Evolutionary conservation across 192 early-diverging fungal genomes (phyloP).

Genomic region (Umbelopsis isabellina): DNA sequence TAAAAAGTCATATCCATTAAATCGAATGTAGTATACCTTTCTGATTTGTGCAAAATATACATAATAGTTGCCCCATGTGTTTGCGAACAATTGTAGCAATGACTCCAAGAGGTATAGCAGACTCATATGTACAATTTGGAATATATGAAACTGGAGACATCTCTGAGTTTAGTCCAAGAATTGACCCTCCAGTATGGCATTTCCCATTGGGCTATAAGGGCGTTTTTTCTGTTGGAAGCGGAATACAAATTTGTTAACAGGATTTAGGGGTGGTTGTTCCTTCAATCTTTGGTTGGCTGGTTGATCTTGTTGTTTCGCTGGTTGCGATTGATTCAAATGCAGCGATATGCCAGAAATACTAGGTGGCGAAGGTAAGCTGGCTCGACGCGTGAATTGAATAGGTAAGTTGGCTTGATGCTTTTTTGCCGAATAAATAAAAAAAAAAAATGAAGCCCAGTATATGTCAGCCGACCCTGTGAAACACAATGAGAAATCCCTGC

Average conservation of each 20-base stretch:
- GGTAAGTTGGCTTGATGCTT: constrained; percentile 6
- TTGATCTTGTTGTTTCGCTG: not conserved
- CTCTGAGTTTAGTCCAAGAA: not conserved
- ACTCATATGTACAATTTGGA: too few relatives aligned
- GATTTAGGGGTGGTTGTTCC: not conserved
- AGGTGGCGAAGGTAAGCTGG: constrained; percentile 1
- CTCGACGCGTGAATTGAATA: constrained; percentile 10
- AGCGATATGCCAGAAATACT: not conserved
- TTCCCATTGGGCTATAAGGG: constrained; percentile 13
- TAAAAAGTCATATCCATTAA: too few relatives aligned
- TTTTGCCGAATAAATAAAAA: not conserved
- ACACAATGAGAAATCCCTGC: not conserved
- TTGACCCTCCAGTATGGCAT: constrained; percentile 12
- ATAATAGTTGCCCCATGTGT: too few relatives aligned
- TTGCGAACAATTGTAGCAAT: too few relatives aligned
- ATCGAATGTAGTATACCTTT: too few relatives aligned
- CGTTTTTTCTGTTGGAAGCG: not conserved
- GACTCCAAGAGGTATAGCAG: too few relatives aligned
- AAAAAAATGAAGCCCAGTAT: not conserved
- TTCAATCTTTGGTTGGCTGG: not conserved
- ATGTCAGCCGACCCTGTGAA: constrained; percentile 7
- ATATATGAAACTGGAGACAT: too few relatives aligned
- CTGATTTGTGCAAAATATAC: too few relatives aligned
- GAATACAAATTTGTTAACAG: constrained; percentile 12
- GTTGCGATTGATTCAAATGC: not conserved